Evolutionary conservation across 2,329 filamentous ascomycete genomes (phyloP).

Genomic region (Aspergillus novoparasiticus): DNA sequence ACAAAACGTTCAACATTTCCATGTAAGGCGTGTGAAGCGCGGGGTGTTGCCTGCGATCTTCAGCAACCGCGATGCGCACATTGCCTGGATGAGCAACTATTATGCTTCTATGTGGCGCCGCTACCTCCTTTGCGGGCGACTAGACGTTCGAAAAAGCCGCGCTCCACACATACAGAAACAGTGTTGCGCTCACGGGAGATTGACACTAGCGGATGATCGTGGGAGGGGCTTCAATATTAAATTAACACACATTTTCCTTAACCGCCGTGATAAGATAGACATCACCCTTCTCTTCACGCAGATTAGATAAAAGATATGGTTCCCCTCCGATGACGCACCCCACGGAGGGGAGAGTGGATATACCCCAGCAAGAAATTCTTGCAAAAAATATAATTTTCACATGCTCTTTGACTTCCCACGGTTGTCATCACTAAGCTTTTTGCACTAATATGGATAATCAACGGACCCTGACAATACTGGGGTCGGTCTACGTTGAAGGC

Average conservation of each 20-base stretch:
- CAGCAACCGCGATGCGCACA: slow-evolving; percentile 33
- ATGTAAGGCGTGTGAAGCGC: slow-evolving; percentile 34
- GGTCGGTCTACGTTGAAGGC: not conserved
- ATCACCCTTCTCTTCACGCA: not conserved
- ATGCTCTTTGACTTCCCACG: not conserved
- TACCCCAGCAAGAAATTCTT: not conserved
- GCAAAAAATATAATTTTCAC: not conserved
- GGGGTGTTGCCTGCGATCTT: slow-evolving; percentile 31
- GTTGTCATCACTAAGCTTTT: not conserved
- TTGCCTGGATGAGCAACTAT: slow-evolving; percentile 34
- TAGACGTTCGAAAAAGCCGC: slow-evolving; percentile 19
- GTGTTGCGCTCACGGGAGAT: slow-evolving; percentile 5
- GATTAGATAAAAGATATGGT: not conserved
- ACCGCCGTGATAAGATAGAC: not conserved
- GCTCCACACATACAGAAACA: not conserved
- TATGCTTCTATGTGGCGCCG: slow-evolving; percentile 38
- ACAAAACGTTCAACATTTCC: slow-evolving; percentile 11
- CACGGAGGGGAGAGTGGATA: not conserved
- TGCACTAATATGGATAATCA: not conserved
- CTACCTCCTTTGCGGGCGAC: slow-evolving; percentile 16
- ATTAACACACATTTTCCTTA: not conserved
- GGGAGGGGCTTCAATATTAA: not conserved
- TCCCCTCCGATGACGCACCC: not conserved
- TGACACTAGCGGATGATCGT: slow-evolving; percentile 1
- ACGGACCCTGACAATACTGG: too few relatives aligned